Evolutionary conservation across 2,329 filamentous ascomycete genomes (phyloP), one percentile per base, ranked within the genome.

Genomic region (Phialophora tarda): DNA sequence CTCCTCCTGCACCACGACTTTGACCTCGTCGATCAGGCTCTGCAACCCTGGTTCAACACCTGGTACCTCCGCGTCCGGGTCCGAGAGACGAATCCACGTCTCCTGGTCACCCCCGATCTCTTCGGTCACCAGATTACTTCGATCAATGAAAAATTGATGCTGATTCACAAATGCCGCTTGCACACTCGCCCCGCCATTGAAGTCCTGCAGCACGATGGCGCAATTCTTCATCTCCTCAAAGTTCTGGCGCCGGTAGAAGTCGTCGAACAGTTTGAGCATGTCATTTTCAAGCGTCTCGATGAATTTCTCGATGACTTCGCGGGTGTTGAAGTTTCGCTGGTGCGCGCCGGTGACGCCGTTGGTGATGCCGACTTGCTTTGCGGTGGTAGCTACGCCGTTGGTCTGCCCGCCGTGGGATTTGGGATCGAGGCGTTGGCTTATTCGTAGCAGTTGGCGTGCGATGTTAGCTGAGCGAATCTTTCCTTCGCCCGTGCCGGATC

Each of bases 151-250:
- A 84, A 99, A 99, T 75, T 97, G 93, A 79, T 99, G 96, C 78
- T 99, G 95, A 76, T 99, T 99, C 75, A 99, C 94, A 78, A 98
- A 99, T 11, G 94, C 85, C 14, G 92, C 94, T 78, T 97, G 96
- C 66, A 98, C 95, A 76, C 93, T 98, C 64, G 92, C 89, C 59
- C 95, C 95, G 60, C 95, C 93, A 77, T 94, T 97, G 83, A 99
- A 99, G 79, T 98, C 95, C 76, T 95, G 86, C 69, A 99, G 83
- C 50, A 97, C 95, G 74, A 91, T 91, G 62, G 96, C 92, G 77
- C 95, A 99, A 77, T 98, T 95, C 81, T 92, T 90, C 96, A 99
- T 99, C 74, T 96, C 93, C 72, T 97, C 92, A 75, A 96, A 97
- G 79, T 98, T 97, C 74, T 96, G 93, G 72, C 91, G 89, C 70